Percentiles rank a stretch among this genome's conserved stretches.
These are phyloP conservation scores for Gymnopus androsaceus DNA, from an alignment of 1,284 basidiomycete genomes.

Conservation along the genomic window DNA sequence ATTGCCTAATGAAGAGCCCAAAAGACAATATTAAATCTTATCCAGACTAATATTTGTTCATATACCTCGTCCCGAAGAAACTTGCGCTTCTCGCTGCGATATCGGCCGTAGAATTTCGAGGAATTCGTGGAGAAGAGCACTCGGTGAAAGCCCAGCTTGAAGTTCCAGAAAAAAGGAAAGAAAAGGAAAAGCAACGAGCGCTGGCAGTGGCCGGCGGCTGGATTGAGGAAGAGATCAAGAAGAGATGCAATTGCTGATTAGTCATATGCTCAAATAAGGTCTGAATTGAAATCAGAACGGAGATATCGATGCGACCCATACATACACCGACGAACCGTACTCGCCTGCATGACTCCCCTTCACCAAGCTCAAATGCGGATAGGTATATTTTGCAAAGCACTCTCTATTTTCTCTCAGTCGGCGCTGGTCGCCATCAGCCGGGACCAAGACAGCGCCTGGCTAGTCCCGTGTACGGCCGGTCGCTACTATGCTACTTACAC, in stretches of 20 bases:
- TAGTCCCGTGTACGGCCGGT: too few species aligned
- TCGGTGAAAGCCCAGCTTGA: slow-evolving; percentile 7
- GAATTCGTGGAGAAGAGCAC: not conserved
- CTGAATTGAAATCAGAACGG: too few species aligned
- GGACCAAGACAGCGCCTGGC: too few species aligned
- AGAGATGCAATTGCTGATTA: not conserved
- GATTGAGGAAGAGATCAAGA: not conserved
- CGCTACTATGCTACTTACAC: too few species aligned
- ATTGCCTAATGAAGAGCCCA: not conserved
- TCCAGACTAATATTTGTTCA: slow-evolving; percentile 7
- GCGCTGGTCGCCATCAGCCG: too few species aligned
- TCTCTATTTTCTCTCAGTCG: too few species aligned
- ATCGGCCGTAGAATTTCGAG: not conserved
- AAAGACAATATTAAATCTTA: slow-evolving; percentile 4
- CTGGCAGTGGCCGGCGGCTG: slow-evolving; percentile 9
- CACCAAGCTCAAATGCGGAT: too few species aligned
- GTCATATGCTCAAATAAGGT: slow-evolving; percentile 7
- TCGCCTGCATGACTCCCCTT: too few species aligned
- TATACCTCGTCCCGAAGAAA: not conserved
- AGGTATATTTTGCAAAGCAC: too few species aligned
- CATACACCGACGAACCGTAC: too few species aligned
- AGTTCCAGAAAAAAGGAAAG: not conserved
- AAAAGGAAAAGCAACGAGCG: slow-evolving; percentile 2
- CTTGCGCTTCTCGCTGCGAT: not conserved
- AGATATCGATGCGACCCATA: too few species aligned